A percentile compares a stretch with the other conserved stretches of the same genome.
Conservation (phyloP, 116 monocot genomes). For the Trichopus zeylanicus region DNA sequence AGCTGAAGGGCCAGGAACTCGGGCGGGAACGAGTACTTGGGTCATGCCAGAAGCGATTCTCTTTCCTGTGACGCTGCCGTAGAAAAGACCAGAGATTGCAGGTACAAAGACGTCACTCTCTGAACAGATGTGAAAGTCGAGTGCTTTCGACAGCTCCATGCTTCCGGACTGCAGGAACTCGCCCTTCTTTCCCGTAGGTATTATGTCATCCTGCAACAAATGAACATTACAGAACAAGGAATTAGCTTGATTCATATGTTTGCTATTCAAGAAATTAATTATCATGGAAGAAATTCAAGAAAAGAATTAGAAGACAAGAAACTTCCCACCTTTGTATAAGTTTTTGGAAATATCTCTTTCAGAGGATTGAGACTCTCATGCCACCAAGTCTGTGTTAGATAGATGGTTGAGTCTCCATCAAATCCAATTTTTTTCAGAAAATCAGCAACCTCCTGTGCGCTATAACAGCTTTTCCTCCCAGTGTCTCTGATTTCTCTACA, state of each 20-base stretch:
- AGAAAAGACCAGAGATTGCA: constrained; percentile 65
- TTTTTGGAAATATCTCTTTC: constrained; percentile 60
- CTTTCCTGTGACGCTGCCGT: constrained; percentile 55
- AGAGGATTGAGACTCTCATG: constrained; percentile 64
- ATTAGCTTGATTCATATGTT: too few relatives aligned
- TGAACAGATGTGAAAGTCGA: constrained; percentile 74
- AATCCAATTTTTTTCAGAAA: constrained; percentile 68
- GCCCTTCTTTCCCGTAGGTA: constrained; percentile 61
- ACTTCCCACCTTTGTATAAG: constrained; percentile 7
- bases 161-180: constrained; percentile 28
- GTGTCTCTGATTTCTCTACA: constrained; percentile 36
- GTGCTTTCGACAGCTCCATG: constrained; percentile 38
- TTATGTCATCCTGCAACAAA: constrained; percentile 86
- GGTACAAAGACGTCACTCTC: constrained; percentile 73
- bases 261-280: too few relatives aligned
- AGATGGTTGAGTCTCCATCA: constrained; percentile 40
- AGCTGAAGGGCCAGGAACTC: constrained; percentile 14
- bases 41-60: constrained; percentile 67
- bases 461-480: constrained; percentile 53
- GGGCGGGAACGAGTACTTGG: constrained; percentile 50
- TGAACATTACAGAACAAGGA: too few relatives aligned
- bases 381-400: constrained; percentile 84
- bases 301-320: background rate
- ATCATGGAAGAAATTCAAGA: too few relatives aligned
- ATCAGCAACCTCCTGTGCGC: constrained; percentile 45